Percentiles rank a stretch among this genome's conserved stretches.
Conservation (phyloP, 345 rosid species). For the Eucalyptus globulus region DNA sequence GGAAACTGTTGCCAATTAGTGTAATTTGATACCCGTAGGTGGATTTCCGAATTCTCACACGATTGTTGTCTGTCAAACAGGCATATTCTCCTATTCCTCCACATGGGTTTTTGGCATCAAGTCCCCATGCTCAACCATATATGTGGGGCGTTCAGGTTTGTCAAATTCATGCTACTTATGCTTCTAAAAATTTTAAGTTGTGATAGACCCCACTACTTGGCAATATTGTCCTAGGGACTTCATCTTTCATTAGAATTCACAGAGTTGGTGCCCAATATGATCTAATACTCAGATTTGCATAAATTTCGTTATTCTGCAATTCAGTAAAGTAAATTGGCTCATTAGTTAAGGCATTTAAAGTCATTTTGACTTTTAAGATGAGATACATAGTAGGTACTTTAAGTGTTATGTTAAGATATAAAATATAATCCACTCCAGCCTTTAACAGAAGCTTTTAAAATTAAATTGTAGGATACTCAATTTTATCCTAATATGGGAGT, state of each 20-base stretch:
- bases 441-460: neutral
- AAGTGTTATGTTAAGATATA: neutral
- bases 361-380: neutral
- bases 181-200: neutral
- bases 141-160: constrained; percentile 99
- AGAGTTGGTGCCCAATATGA: neutral
- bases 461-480: neutral
- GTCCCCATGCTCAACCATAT: constrained; percentile 97
- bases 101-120: constrained; percentile 91
- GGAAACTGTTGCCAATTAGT: neutral
- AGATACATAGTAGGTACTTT: neutral
- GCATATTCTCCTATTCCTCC: constrained; percentile 92
- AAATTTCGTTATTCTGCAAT: neutral
- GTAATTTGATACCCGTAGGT: neutral
- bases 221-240: neutral
- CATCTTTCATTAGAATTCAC: neutral
- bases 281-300: neutral
- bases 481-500: neutral
- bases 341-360: neutral
- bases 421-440: neutral
- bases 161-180: neutral
- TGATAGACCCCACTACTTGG: neutral
- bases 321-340: neutral
- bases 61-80: constrained; percentile 24
- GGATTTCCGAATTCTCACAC: neutral